These are phyloP conservation scores for Corinectria fuckeliana DNA, from an alignment of 2,329 filamentous ascomycete species.

Conservation along the genomic window DNA sequence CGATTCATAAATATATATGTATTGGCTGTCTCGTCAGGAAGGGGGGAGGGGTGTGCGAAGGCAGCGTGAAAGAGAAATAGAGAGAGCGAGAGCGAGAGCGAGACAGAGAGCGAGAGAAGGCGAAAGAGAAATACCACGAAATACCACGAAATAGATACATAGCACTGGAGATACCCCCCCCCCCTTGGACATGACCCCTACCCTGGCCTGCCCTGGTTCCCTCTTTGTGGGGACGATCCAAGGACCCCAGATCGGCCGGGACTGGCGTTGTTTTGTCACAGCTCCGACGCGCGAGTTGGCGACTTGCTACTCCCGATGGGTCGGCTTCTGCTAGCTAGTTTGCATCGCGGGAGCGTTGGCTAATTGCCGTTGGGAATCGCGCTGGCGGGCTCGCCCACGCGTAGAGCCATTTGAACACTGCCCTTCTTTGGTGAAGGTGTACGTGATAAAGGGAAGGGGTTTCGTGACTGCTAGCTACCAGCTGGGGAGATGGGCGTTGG, in stretches of 20 bases:
- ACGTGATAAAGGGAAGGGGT: neutral
- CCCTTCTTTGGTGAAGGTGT: neutral
- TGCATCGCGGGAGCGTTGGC: conserved; percentile 22
- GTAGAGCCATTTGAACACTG: no score
- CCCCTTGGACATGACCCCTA: no score
- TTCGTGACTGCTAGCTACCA: neutral
- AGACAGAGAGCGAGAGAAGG: no score
- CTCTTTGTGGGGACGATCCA: neutral
- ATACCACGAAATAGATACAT: no score
- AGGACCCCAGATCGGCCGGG: conserved; percentile 15
- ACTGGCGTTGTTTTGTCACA: conserved; percentile 7
- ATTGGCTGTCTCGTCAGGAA: no score
- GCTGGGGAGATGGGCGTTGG: neutral
- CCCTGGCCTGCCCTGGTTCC: neutral
- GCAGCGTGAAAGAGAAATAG: neutral
- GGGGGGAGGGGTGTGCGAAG: neutral
- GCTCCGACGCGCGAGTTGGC: neutral
- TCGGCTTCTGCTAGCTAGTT: neutral
- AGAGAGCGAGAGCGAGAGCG: no score
- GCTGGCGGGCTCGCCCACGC: no score
- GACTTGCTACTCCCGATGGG: neutral
- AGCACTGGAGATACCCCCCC: neutral
- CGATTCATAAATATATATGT: no score
- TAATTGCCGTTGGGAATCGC: conserved; percentile 6
- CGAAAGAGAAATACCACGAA: no score